Conservation (phyloP, 1,284 basidiomycete genomes). For the Microbotryum intermedium region DNA sequence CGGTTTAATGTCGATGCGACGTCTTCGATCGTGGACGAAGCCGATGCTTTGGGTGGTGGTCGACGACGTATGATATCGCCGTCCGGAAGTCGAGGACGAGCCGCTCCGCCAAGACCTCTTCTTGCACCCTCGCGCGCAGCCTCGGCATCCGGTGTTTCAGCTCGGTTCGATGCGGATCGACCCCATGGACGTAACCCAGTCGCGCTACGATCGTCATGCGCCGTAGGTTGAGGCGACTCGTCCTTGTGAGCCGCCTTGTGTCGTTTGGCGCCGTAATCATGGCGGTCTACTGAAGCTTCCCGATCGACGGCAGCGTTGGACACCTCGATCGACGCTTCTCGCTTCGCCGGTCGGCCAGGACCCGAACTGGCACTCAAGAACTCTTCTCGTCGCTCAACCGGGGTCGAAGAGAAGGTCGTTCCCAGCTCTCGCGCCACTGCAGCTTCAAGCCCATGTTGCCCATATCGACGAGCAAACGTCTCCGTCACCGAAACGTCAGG, state of each 20-base stretch:
- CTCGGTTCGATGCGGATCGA: not conserved
- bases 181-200: not conserved
- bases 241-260: no score
- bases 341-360: no score
- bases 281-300: no score
- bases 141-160: not conserved
- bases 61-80: not conserved
- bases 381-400: not conserved
- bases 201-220: slow-evolving; percentile 11
- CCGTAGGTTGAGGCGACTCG: slow-evolving; percentile 29
- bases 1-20: slow-evolving; percentile 39
- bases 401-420: not conserved
- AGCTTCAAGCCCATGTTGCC: not conserved
- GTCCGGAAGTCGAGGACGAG: slow-evolving; percentile 42
- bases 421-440: not conserved
- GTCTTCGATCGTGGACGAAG: slow-evolving; percentile 32
- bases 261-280: no score
- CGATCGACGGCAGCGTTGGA: no score
- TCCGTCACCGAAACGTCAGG: slow-evolving; percentile 54
- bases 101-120: no score
- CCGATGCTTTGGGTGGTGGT: no score
- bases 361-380: not conserved
- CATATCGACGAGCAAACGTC: not conserved
- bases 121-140: slow-evolving; percentile 16
- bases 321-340: no score